Base-by-base conservation (phyloP, 495 filamentous ascomycete species). In the Acidomyces sp. region DNA sequence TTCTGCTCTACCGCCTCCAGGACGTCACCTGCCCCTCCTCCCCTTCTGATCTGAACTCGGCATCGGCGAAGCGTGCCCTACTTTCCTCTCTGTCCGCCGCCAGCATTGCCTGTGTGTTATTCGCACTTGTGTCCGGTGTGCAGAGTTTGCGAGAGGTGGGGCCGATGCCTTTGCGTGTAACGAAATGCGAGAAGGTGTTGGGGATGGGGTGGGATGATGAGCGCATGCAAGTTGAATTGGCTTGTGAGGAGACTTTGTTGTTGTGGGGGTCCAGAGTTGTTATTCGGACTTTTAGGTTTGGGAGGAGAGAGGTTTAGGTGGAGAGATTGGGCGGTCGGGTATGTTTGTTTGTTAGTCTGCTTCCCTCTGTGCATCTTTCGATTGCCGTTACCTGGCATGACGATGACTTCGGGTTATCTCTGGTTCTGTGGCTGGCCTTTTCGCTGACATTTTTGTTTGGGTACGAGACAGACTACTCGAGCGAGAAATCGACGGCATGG, bases 1-100 rank as follows among this genome's bases (percentile, higher is more conserved):
- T 46, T 15, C 43, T 46, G 19, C 26, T 46, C 25, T 40, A 39
- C 35, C 43, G 36, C 27, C 36, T 46, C 26, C 34, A 39, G 23
- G 42, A 45, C 34, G 13, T 18, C n/a, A 34, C 15, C 7, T 17
- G 16, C 32, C 11, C 11, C 18, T 17, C 11, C 7, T 9, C 9
- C 26, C 9, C n/a, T 9, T 29, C n/a, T 13, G 15, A 34, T 9
- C 6, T 6, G 7, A 17, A 17, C 10, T 3, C 24, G 3, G 24
- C 37, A 33, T 2, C 7, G 10, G 32, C 32, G 4, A 30, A 40
- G 22, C 1, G 39, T 15, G 34, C 43, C 12, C 25, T 39, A 13
- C 25, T 46, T 9, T 4, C 23, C 26, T 2, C 16, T 31, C 27
- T 39, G 25, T 37, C 43, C 3, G 27, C 34, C 9, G 34, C 35